These are phyloP conservation scores for Termitomyces titanicus DNA, from an alignment of 768 basidiomycete genomes.

Conservation along the genomic window DNA sequence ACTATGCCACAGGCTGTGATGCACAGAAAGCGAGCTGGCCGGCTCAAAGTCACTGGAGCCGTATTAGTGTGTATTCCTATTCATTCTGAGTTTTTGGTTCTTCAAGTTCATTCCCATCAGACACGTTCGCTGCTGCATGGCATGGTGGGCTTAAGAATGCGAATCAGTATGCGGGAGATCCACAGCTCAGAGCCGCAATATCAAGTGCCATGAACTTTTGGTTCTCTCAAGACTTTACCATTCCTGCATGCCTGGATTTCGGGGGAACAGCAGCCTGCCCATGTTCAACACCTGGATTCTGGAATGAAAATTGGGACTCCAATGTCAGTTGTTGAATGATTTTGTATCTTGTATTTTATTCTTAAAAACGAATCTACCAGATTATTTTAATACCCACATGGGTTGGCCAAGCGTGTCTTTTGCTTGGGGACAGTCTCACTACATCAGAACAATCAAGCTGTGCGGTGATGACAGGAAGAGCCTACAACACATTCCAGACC, in stretches of 20 bases:
- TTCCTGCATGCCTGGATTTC: constrained; percentile 47
- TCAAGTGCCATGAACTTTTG: constrained; percentile 56
- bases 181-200: constrained; percentile 36
- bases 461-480: constrained; percentile 44
- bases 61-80: constrained; percentile 35
- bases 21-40: constrained; percentile 71
- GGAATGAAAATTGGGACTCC: constrained; percentile 67
- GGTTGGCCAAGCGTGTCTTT: constrained; percentile 53
- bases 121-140: constrained; percentile 53
- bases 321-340: constrained; percentile 34
- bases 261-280: constrained; percentile 54
- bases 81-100: neutral
- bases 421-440: constrained; percentile 47
- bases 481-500: constrained; percentile 33
- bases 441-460: constrained; percentile 40
- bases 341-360: neutral
- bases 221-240: constrained; percentile 58
- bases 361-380: no score
- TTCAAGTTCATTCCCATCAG: constrained; percentile 23
- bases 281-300: constrained; percentile 40
- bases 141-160: constrained; percentile 45
- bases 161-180: constrained; percentile 38
- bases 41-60: constrained; percentile 55
- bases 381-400: constrained; percentile 59
- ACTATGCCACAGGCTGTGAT: constrained; percentile 60